Evolutionary conservation across 2,329 filamentous ascomycete genomes (phyloP).

Genomic region (Paradendryphiella salina): DNA sequence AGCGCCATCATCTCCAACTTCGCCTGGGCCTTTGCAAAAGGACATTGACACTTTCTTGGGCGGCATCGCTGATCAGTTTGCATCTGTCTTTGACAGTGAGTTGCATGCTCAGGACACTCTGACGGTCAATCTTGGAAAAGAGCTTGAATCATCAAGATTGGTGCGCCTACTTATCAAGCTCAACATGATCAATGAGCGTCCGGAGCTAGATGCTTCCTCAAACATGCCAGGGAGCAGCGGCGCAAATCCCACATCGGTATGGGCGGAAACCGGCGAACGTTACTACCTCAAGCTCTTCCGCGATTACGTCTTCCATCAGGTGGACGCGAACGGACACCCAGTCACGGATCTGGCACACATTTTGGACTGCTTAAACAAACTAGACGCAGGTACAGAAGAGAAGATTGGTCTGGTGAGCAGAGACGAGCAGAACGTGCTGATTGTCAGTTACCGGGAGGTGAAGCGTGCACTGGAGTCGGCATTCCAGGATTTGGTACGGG

Average conservation of each 20-base stretch:
- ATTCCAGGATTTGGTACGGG: constrained; percentile 59
- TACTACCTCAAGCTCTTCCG: constrained; percentile 94
- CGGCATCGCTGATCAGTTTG: constrained; percentile 76
- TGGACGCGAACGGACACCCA: constrained; percentile 80
- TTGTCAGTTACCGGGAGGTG: constrained; percentile 88
- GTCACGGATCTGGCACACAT: constrained; percentile 88
- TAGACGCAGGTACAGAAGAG: constrained; percentile 88
- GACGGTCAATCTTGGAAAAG: constrained; percentile 70
- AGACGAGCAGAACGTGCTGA: constrained; percentile 85
- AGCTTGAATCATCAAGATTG: constrained; percentile 87
- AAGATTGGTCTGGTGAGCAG: constrained; percentile 82
- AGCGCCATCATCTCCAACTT: constrained; percentile 39
- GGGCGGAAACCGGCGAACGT: constrained; percentile 90
- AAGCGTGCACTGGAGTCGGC: constrained; percentile 66
- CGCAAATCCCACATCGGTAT: constrained; percentile 54
- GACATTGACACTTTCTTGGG: constrained; percentile 77
- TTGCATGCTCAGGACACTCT: constrained; percentile 80
- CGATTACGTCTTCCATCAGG: constrained; percentile 96
- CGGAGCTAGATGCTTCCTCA: constrained; percentile 74
- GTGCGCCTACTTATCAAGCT: constrained; percentile 82
- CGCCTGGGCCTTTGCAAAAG: constrained; percentile 56
- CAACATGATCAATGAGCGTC: constrained; percentile 84
- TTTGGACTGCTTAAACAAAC: constrained; percentile 81
- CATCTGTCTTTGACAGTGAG: constrained; percentile 73
- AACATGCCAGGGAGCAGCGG: constrained; percentile 44